A percentile compares a stretch with the other conserved stretches of the same genome.
These are phyloP conservation scores for Byssothecium circinans DNA, from an alignment of 2,329 filamentous ascomycete species.

Conservation along the genomic window DNA sequence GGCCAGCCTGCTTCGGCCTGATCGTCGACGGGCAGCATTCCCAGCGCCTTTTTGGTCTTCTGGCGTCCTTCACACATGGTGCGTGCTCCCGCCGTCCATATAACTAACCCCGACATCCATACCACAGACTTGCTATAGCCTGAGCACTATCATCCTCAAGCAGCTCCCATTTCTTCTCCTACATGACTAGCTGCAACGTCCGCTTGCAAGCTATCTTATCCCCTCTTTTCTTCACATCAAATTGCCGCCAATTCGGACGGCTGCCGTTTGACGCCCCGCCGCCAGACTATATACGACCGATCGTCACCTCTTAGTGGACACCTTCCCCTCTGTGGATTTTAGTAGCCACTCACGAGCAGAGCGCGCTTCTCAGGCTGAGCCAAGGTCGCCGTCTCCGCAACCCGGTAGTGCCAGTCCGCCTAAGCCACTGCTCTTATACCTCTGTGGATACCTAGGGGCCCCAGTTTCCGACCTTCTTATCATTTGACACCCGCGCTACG, in stretches of 20 bases:
- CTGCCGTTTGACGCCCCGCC: constrained; percentile 25
- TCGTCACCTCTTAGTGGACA: constrained; percentile 31
- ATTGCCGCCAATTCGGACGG: constrained; percentile 23
- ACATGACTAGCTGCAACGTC: constrained; percentile 16
- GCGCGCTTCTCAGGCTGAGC: constrained; percentile 22
- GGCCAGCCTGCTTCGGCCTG: constrained; percentile 31
- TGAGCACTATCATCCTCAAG: constrained; percentile 10
- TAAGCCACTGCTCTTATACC: constrained; percentile 9
- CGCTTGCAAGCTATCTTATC: constrained; percentile 14
- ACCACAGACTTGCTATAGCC: constrained; percentile 28
- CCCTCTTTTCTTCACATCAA: constrained; percentile 12
- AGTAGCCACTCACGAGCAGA: constrained; percentile 23
- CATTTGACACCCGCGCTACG: constrained; percentile 5
- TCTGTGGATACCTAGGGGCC: constrained; percentile 6
- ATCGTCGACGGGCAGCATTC: constrained; percentile 24
- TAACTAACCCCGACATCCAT: constrained; percentile 26
- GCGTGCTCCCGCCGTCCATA: constrained; percentile 33
- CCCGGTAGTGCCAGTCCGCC: constrained; percentile 4
- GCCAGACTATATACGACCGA: constrained; percentile 25
- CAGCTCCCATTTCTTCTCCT: constrained; percentile 16
- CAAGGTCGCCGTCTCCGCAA: constrained; percentile 17
- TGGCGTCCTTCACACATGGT: constrained; percentile 35
- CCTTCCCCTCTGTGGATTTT: constrained; percentile 30
- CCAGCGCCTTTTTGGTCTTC: constrained; percentile 27
- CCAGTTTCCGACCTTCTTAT: constrained; percentile 8